Percentiles rank a stretch among this genome's conserved stretches.
phyloP scores from a whole-genome alignment of 129 eudicot species.

The Chrysanthemum makinoi region DNA sequence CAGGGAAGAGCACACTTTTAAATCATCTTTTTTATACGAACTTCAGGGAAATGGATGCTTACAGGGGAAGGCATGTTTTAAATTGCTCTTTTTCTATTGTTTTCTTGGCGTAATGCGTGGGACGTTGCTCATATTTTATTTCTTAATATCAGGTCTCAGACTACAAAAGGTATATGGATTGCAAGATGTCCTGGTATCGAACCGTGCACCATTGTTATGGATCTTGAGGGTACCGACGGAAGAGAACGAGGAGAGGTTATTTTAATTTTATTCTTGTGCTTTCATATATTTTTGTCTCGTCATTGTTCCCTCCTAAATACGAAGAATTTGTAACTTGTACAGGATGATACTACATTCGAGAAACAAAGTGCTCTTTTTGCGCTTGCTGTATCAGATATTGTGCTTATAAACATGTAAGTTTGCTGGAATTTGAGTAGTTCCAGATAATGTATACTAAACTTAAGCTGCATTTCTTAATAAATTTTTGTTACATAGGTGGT shows the following conservation, averaged over 20 bases:
- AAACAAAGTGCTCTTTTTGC: conserved; percentile 98
- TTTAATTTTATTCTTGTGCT: not conserved
- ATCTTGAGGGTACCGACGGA: conserved; percentile 99
- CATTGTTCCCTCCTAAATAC: not conserved
- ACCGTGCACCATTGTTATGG: conserved; percentile 97
- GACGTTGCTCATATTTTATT: not conserved
- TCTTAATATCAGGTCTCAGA: conserved; percentile 65
- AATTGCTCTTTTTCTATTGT: conserved; percentile 2
- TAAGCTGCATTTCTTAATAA: not conserved
- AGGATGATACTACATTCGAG: conserved; percentile 97
- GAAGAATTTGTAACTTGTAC: conserved; percentile 18
- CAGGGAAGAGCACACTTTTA: conserved; percentile 93
- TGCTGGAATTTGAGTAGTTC: not conserved
- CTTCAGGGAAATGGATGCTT: conserved; percentile 99
- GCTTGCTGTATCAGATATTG: conserved; percentile 97
- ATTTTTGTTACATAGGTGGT: conserved; percentile 56
- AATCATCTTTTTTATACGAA: conserved; percentile 79
- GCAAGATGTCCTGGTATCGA: conserved; percentile 88
- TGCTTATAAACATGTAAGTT: conserved; percentile 94
- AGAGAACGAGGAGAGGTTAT: conserved; percentile 98
- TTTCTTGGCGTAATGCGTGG: not conserved
- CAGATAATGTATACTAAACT: conserved; percentile 3
- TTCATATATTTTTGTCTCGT: not conserved
- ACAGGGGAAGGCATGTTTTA: conserved; percentile 77
- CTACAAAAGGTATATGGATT: conserved; percentile 98